Evolutionary conservation across 1,284 basidiomycete genomes (phyloP), one percentile per base, ranked within the genome.

Genomic region (Cryptococcus hybrid): DNA sequence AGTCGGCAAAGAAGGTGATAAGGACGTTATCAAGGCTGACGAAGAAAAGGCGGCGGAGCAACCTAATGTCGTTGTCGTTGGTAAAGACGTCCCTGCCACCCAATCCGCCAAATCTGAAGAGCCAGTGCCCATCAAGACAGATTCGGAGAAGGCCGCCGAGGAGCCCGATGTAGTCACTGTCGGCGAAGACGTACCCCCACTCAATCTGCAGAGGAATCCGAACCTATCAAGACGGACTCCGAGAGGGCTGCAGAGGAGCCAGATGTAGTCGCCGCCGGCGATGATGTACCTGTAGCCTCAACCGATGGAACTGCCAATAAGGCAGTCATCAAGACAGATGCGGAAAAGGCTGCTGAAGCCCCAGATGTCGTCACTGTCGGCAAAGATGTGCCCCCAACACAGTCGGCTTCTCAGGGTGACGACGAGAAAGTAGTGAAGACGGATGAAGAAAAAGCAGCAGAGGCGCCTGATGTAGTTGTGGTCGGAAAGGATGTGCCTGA

Each of bases 51-150:
- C 51, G 38, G 47, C 36, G 3, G 53, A 51, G 35, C 30, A 42
- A 13, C 47, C 8, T 12, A 7, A 7, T 30, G 47, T 11, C 13
- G 47, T 47, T 34, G 47, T 34, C 12, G 47, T 6, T 47, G 34
- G 45, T 30, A 24, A 47, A 9, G 24, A 47, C 18, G 45, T 30
- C 12, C 18, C 45, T 47, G 45, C 18, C 9, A 47, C 45, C 18
- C 13, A 47, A 42, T 42, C 40, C 15, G 40, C 12, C 55, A 39
- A 55, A 52, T n/a, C 37, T 18, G 51, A 56, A 30, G 57, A 50
- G 9, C 30, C 30, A 30, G 30, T 3, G 30, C 15, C 34, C n/a
- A 34, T 15, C n/a, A 49, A 34, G 18, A 51, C 53, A 50, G 52
- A 54, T 3, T 56, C 45, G 7, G 50, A 54, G 43, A 38, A 38